These are phyloP conservation scores for Graphiopsis chlorocephala DNA, from an alignment of 2,329 filamentous ascomycete genomes.

Conservation along the genomic window DNA sequence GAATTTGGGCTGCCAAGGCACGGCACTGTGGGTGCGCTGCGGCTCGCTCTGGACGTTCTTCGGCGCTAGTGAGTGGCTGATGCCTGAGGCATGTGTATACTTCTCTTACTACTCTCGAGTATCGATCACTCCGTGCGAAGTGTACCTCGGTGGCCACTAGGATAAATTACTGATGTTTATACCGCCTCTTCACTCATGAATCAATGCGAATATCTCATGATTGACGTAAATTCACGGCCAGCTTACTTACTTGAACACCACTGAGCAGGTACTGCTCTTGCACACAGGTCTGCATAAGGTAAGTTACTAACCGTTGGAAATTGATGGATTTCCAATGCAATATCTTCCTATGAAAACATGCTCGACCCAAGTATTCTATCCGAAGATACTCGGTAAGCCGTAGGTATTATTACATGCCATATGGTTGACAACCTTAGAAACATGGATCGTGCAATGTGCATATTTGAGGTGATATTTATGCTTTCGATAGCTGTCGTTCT, in stretches of 20 bases:
- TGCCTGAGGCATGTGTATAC: neutral
- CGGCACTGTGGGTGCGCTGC: neutral
- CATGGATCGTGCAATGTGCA: too few species aligned
- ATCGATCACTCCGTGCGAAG: neutral
- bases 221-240: neutral
- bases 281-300: neutral
- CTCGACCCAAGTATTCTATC: too few species aligned
- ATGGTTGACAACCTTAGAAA: too few species aligned
- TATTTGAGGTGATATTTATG: too few species aligned
- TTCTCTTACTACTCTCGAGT: neutral
- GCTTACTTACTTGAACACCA: neutral
- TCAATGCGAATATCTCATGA: neutral
- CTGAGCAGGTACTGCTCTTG: neutral
- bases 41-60: neutral
- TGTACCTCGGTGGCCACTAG: neutral
- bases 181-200: neutral
- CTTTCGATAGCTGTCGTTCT: too few species aligned
- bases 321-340: neutral
- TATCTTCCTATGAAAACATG: neutral
- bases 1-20: neutral
- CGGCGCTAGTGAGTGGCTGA: neutral
- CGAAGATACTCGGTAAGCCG: too few species aligned
- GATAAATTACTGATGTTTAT: neutral
- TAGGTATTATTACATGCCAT: too few species aligned
- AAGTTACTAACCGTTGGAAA: neutral